Evolutionary conservation across 1,284 basidiomycete genomes (phyloP), one percentile per base, ranked within the genome.

Genomic region (Phellopilus nigrolimitatus): DNA sequence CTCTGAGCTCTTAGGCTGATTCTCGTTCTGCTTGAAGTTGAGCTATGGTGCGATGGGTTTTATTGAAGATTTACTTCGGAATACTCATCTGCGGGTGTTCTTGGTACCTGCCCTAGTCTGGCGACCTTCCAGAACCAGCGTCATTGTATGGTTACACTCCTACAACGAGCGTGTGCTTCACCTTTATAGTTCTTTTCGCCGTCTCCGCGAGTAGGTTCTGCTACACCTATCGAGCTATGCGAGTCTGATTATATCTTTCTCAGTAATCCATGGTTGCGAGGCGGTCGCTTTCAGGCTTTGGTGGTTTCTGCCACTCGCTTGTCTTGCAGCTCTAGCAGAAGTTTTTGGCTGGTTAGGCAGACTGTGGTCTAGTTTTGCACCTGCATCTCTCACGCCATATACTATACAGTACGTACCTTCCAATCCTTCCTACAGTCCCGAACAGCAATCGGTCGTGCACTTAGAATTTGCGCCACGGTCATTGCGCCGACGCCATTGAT

Each of bases 371-470:
- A 68, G 63, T 51, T 45, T 59, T 15, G 62, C 59, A 22, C 60
- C 64, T 5, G 42, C 36, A 5, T 44, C 58, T 24, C 27, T 62
- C 4, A 61, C 57, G 13, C 67, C 71, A 1, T 74, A 62, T 55
- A 63, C 76, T 42, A 75, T 78, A 61, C 77, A 79, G 72, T 71
- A 43, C 45, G 71, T 63, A 30, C 19, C 46, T n/a, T n/a, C 27
- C 17, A 33, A 42, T n/a, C n/a, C 19, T 42, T 46, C 17, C 15
- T 21, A 10, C n/a, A n/a, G n/a, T n/a, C n/a, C n/a, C n/a, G n/a
- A n/a, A n/a, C n/a, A n/a, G n/a, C 24, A 40, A 15, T 21, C 19
- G 27, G n/a, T 42, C 6, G 24, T 24, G 10, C 13, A 5, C 17
- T 13, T 27, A 56, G 55, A 43, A 56, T 48, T 24, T 39, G 39